Evolutionary conservation across 2,329 filamentous ascomycete genomes (phyloP).

Genomic region (Fusarium domesticum): DNA sequence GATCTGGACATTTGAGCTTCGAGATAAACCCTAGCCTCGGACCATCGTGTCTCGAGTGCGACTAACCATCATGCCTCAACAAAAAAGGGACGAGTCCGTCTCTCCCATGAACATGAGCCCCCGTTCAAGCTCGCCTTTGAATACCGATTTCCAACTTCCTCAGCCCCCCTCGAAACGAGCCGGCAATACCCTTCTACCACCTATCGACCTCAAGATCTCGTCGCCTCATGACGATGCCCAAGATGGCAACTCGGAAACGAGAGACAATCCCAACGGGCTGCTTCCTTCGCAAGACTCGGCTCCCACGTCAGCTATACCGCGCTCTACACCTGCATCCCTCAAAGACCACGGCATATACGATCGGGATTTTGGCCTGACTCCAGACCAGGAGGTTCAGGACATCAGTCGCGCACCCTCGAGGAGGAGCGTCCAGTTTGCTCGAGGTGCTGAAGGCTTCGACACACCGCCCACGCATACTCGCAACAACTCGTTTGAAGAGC

Average conservation of each 20-base stretch:
- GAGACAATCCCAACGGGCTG: slow-evolving; percentile 7
- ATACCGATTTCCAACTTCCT: slow-evolving; percentile 15
- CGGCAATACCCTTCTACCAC: slow-evolving; percentile 20
- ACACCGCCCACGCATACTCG: slow-evolving; percentile 52
- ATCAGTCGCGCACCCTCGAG: slow-evolving; percentile 20
- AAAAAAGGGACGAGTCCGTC: slow-evolving; percentile 20
- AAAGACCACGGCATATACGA: slow-evolving; percentile 22
- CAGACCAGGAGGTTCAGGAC: slow-evolving; percentile 15
- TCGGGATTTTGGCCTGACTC: slow-evolving; percentile 17
- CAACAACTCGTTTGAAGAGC: slow-evolving; percentile 65
- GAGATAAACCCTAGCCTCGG: background rate
- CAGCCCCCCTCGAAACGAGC: slow-evolving; percentile 16
- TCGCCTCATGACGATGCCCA: slow-evolving; percentile 1
- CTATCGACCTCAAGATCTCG: slow-evolving; percentile 18
- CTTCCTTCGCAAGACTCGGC: slow-evolving; percentile 8
- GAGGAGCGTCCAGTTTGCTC: slow-evolving; percentile 74
- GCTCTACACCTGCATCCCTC: slow-evolving; percentile 20
- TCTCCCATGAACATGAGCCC: slow-evolving; percentile 21
- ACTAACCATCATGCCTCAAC: slow-evolving; percentile 22
- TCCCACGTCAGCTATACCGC: slow-evolving; percentile 16
- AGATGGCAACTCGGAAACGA: slow-evolving; percentile 13
- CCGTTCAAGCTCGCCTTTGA: slow-evolving; percentile 22
- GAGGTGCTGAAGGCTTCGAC: slow-evolving; percentile 48
- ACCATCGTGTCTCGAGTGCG: slow-evolving; percentile 8
- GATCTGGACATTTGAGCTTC: slow-evolving; percentile 10